Base-by-base conservation (phyloP, 768 basidiomycete genomes). In the Serpula lacrymans region DNA sequence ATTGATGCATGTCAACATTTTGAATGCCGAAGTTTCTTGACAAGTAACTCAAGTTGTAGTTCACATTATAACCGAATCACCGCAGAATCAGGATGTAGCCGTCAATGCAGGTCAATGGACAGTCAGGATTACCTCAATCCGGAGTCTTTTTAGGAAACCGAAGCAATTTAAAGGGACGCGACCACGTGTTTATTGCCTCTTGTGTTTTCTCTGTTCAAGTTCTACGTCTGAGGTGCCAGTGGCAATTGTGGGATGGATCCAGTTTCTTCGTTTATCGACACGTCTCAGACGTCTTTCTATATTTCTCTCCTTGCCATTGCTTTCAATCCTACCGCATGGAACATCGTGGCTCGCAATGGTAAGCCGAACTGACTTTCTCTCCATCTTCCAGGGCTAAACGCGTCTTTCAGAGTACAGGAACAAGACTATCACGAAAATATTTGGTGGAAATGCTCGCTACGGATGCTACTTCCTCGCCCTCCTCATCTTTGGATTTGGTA, bases 321-420 rank as follows among this genome's bases (percentile, higher is more conserved):
- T 2, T 97, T 97, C 70, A 97, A 97, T 54, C 95, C 95, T 0
- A 81, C 82, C 1, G 92, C 85, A 43, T 99, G 95, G 95, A 99
- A 99, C 63, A 80, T 92, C 47, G 80, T 94, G 21, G 95, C 95
- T 18, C 83, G 82, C 41, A 91, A 94, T 67, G 92, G 92, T 92
- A 47, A 35, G 79, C 66, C n/a, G n/a, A 14, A n/a, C n/a, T n/a
- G n/a, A n/a, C n/a, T n/a, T n/a, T n/a, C 16, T 16, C 8, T 25
- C 23, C 7, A 17, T 20, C 18, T 41, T 21, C 21, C 74, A 57
- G 23, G 34, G 14, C 12, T 28, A 8, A 36, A 3, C 41, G 25
- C 28, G 32, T 17, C 16, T 21, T 23, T 22, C 48, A 86, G 84
- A 86, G 53, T 89, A 88, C 66, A 79, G 69, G 45, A 87, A 93